A percentile compares a stretch with the other conserved stretches of the same genome.
These are phyloP conservation scores for Lactarius hatsudake DNA, from an alignment of 768 basidiomycete genomes.

Conservation along the genomic window DNA sequence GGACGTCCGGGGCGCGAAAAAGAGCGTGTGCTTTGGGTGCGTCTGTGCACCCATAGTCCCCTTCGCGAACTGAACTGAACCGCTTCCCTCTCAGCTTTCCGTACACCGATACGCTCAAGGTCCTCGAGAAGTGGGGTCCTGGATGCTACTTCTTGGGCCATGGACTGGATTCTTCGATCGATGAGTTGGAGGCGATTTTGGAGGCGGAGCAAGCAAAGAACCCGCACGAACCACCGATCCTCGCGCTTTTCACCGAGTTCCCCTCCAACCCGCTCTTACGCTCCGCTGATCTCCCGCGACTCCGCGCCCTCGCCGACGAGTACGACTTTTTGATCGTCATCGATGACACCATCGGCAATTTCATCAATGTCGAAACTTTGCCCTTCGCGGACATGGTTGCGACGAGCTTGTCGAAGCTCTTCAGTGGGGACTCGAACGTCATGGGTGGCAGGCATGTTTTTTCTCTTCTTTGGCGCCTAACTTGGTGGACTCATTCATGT, in stretches of 20 bases:
- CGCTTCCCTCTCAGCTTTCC: constrained; percentile 61
- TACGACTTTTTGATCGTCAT: constrained; percentile 86
- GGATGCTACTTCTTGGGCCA: constrained; percentile 87
- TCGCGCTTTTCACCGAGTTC: constrained; percentile 89
- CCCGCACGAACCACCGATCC: constrained; percentile 54
- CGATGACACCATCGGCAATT: constrained; percentile 94
- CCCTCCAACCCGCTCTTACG: constrained; percentile 93
- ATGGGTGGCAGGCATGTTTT: constrained; percentile 90
- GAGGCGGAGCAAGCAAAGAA: constrained; percentile 41
- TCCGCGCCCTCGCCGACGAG: constrained; percentile 80
- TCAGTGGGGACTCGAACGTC: constrained; percentile 91
- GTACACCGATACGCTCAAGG: constrained; percentile 92
- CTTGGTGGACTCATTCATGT: not conserved
- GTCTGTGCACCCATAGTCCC: constrained; percentile 30
- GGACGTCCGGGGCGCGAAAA: constrained; percentile 52
- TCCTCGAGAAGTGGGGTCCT: constrained; percentile 94
- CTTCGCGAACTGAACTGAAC: too few species aligned
- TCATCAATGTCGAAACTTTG: constrained; percentile 87
- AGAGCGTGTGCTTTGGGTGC: constrained; percentile 94
- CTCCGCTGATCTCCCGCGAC: constrained; percentile 70
- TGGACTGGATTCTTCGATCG: constrained; percentile 74
- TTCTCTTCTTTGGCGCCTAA: not conserved
- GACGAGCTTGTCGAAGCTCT: constrained; percentile 90
- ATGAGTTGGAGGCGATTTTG: constrained; percentile 64
- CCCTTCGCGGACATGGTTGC: constrained; percentile 87